phyloP scores from a whole-genome alignment of 129 eudicot genomes.

The Arctium minus region DNA sequence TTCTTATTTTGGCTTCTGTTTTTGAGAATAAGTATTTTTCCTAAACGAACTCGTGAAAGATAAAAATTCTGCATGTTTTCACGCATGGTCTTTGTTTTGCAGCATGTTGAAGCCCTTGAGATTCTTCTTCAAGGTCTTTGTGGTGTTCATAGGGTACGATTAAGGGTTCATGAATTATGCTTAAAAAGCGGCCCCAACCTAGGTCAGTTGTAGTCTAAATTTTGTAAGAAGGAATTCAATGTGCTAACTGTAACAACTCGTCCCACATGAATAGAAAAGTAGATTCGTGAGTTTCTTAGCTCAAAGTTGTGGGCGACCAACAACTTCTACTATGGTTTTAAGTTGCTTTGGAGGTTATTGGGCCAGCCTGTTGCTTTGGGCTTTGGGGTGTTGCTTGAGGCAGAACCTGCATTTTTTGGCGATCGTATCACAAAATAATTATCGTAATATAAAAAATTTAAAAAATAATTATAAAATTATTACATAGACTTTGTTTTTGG shows the following conservation, averaged over 20 bases:
- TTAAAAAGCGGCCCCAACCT: conserved; percentile 79
- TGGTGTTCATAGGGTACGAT: conserved; percentile 61
- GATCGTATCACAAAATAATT: too few relatives aligned
- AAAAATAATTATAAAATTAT: too few relatives aligned
- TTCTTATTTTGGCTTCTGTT: background rate
- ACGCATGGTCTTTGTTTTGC: conserved; percentile 16
- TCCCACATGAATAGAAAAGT: too few relatives aligned
- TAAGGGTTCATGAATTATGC: conserved; percentile 82
- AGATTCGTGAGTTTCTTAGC: too few relatives aligned
- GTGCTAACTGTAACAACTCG: background rate
- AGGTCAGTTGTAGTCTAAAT: conserved; percentile 39
- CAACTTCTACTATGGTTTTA: background rate
- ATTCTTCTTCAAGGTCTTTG: conserved; percentile 97
- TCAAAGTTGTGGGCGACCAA: too few relatives aligned
- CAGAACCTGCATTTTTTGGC: too few relatives aligned
- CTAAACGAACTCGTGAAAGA: background rate
- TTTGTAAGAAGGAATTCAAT: background rate
- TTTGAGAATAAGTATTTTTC: background rate
- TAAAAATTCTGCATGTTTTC: background rate
- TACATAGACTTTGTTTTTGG: too few relatives aligned
- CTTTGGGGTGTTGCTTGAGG: too few relatives aligned
- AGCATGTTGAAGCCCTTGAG: conserved; percentile 99
- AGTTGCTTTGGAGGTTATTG: too few relatives aligned
- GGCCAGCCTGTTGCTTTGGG: too few relatives aligned
- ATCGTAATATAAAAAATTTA: too few relatives aligned